Base-by-base conservation (phyloP, 2,329 filamentous ascomycete genomes). In the Trichothecium sympodiale region DNA sequence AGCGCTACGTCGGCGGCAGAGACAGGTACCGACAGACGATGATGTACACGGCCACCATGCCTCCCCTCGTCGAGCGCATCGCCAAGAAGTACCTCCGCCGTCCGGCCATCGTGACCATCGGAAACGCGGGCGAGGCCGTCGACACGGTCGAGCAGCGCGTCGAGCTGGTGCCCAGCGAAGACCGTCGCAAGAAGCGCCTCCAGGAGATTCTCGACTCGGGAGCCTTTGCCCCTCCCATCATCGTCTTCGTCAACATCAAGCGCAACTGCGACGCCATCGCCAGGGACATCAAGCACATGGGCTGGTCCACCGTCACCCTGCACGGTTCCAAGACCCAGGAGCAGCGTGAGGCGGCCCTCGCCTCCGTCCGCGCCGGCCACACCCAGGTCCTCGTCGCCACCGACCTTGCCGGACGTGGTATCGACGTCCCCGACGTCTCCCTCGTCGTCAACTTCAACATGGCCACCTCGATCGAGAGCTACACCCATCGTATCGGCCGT, bases 11-110 rank as follows among this genome's bases (percentile, higher is more conserved):
- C 2, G 79, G 80, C 36, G 77, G 77, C 14, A 77, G 77, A 46
- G 81, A 87, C 50, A 74, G 83, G 16, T 96, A 96, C 63, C 72
- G 91, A 40, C 89, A 98, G 59, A 98, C 91, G 0, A 98, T 98
- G 91, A 98, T 98, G 91, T 98, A 96, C 75, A 96, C 91, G 45
- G 91, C 91, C 36, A 98, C 91, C 18, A 98, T 98, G 91, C 88
- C 91, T 2, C 65, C 83, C 0, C 77, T 83, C 0, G 84, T 98
- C 13, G 91, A 98, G 56, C 83, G 84, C 43, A 96, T 98, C 44
- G 91, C 91, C n/a, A 82, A 88, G 49, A 94, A 94, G 55, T 98
- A 98, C 54, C 76, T 96, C 13, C 83, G 89, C 1, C 77, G 91
- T 10, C 91, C 91, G 0, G 91, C 91, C 15, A 91, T 88, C 34